These are phyloP conservation scores for Boehmeria nivea DNA, from an alignment of 306 rosid genomes.

Conservation along the genomic window DNA sequence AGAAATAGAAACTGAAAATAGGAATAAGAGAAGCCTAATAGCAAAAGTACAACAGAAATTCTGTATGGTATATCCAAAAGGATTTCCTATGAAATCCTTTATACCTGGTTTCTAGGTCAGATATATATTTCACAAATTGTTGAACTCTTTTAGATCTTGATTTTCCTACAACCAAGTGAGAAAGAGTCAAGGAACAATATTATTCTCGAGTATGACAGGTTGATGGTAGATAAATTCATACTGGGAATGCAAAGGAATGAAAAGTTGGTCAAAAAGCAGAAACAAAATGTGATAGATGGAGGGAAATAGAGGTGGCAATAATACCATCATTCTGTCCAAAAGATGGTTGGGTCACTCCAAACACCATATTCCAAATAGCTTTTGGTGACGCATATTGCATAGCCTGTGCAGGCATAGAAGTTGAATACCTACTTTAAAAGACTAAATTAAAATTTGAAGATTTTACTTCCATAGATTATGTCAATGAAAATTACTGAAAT, in stretches of 20 bases:
- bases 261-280: constrained; percentile 3
- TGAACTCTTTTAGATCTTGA: constrained; percentile 55
- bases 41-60: constrained; percentile 2
- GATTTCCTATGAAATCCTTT: constrained; percentile 19
- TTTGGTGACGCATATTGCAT: constrained; percentile 95
- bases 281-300: constrained; percentile 12
- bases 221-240: constrained; percentile 6
- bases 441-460: neutral
- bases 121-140: constrained; percentile 73
- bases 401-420: constrained; percentile 42
- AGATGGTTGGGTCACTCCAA: constrained; percentile 68
- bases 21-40: neutral
- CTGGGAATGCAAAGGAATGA: constrained; percentile 4
- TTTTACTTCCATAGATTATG: too few relatives aligned
- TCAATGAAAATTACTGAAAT: neutral
- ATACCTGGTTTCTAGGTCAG: constrained; percentile 84
- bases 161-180: constrained; percentile 44
- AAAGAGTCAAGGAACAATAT: constrained; percentile 21
- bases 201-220: neutral
- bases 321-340: constrained; percentile 56
- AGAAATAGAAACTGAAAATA: neutral
- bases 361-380: constrained; percentile 78
- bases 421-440: constrained; percentile 2
- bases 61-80: constrained; percentile 9
- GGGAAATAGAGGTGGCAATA: constrained; percentile 5